Percentiles rank a stretch among this genome's conserved stretches.
phyloP scores from a whole-genome alignment of 345 rosid genomes.

The Linum lewisii region DNA sequence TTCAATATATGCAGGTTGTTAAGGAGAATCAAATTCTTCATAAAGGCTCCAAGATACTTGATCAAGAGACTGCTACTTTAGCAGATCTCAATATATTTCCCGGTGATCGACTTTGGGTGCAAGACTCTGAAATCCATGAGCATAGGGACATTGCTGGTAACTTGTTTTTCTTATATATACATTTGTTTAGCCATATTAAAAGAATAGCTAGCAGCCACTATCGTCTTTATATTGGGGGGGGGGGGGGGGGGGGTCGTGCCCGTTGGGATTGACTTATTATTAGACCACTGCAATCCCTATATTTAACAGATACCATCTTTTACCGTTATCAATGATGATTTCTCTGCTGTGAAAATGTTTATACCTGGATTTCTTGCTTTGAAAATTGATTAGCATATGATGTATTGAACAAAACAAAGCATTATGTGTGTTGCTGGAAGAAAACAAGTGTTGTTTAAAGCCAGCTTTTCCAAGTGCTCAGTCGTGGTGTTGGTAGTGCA shows the following conservation, averaged over 20 bases:
- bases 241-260: background rate
- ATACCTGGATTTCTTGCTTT: too few relatives aligned
- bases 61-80: slow-evolving; percentile 82
- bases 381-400: background rate
- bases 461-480: background rate
- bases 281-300: background rate
- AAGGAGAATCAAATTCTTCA: slow-evolving; percentile 92
- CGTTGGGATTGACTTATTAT: background rate
- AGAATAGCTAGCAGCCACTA: background rate
- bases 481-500: slow-evolving; percentile 2
- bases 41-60: slow-evolving; percentile 71
- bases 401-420: background rate
- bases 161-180: background rate
- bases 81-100: slow-evolving; percentile 95
- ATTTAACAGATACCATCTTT: too few relatives aligned
- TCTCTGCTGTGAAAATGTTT: too few relatives aligned
- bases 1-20: slow-evolving; percentile 49
- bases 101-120: slow-evolving; percentile 94
- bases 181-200: background rate
- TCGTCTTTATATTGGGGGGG: too few relatives aligned
- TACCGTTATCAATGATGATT: too few relatives aligned
- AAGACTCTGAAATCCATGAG: slow-evolving; percentile 88
- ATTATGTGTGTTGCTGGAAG: background rate
- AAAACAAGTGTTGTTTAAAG: background rate
- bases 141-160: slow-evolving; percentile 98